Evolutionary conservation across 2,329 filamentous ascomycete species (phyloP), one percentile per base, ranked within the genome.

Genomic region (Didymella glomerata): DNA sequence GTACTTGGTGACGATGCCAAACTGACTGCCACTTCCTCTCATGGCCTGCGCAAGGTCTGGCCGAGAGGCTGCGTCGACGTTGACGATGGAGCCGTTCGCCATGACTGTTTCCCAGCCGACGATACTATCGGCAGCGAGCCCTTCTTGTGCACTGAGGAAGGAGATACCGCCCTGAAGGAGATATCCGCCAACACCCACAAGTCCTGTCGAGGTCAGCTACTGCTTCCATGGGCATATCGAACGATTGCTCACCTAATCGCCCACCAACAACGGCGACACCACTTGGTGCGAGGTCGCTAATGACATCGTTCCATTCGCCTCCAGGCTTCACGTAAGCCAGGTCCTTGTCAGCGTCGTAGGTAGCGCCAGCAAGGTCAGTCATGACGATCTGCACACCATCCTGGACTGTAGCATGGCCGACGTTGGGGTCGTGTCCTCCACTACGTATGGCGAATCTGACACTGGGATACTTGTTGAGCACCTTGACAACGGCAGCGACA

Each of bases 251-350:
- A 55, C 53, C 47, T 20, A 73, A 47, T 11, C 69, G 62, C 47
- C 68, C 70, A 45, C 70, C 65, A n/a, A 73, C 63, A 45, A 78
- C 68, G 10, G 77, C 71, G 18, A 78, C 73, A 6, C 76, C 75
- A 22, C 70, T 63, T 18, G 71, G 61, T n/a, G 72, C 72, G 27
- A 79, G 64, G 6, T 69, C 65, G 2, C 69, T 66, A 40, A 78
- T 71, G 4, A 79, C 76, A 57, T 79, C 74, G 51, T 77, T 77
- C 77, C 77, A 79, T 57, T 78, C 72, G 24, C 76, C 76, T 27
- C 77, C 77, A 1, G 77, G 76, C 54, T 74, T 76, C 16, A 80
- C 75, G 49, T 71, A 74, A 4, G 78, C 77, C 11, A 79, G 62
- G 27, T 63, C 62, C n/a, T 71, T 74, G 7, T 56, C 62, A 2